These are phyloP conservation scores for Rutidosis leptorrhynchoides DNA, from an alignment of 129 eudicot species.

Conservation along the genomic window DNA sequence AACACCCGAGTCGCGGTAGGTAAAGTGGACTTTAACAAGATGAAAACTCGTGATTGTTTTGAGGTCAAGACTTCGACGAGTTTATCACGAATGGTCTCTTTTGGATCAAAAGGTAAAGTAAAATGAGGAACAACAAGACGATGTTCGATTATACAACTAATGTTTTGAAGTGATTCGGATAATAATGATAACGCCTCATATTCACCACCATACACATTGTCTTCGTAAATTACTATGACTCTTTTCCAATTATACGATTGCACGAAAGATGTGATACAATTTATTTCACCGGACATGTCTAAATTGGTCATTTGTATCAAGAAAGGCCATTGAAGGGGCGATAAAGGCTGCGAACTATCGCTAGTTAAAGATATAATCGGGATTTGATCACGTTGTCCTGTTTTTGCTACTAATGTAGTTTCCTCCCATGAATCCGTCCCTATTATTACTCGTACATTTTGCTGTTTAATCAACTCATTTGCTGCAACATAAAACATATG, in stretches of 20 bases:
- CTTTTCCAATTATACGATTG: constrained; percentile 41
- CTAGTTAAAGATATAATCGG: constrained; percentile 38
- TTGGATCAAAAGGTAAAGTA: constrained; percentile 39
- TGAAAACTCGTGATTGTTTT: constrained; percentile 46
- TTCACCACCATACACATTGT: constrained; percentile 40
- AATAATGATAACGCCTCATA: constrained; percentile 35
- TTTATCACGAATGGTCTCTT: constrained; percentile 29
- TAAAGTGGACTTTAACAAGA: constrained; percentile 36
- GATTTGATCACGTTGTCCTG: constrained; percentile 41
- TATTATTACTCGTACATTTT: constrained; percentile 40
- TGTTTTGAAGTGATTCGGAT: constrained; percentile 37
- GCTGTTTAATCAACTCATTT: constrained; percentile 35
- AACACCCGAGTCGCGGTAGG: constrained; percentile 35
- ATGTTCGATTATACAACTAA: constrained; percentile 34
- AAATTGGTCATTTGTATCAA: constrained; percentile 44
- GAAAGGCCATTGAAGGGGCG: constrained; percentile 49
- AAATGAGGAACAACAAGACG: constrained; percentile 40
- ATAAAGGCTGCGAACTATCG: constrained; percentile 15
- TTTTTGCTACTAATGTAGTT: constrained; percentile 37
- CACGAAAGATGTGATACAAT: constrained; percentile 33
- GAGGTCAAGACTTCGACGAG: constrained; percentile 24
- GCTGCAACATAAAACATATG: constrained; percentile 26
- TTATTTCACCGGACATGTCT: constrained; percentile 33
- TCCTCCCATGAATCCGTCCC: constrained; percentile 54
- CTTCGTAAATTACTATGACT: constrained; percentile 48